Evolutionary conservation across 352 stramenopile genomes (phyloP).

Genomic region (Phytopythium aichiense): DNA sequence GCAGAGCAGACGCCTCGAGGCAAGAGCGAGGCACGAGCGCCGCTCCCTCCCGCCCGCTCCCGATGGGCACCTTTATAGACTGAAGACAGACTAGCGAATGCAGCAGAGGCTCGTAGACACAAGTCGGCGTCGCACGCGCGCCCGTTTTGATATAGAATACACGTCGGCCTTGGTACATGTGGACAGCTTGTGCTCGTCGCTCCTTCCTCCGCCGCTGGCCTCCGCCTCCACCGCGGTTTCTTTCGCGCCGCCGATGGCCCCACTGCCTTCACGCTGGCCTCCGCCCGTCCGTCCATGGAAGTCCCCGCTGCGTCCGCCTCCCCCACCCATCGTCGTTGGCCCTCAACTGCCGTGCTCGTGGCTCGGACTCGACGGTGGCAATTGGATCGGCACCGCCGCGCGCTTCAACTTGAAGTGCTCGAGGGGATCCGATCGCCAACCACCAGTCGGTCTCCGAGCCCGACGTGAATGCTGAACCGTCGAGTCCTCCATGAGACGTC

Average conservation of each 20-base stretch:
- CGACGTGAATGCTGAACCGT: background rate
- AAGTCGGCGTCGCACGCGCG: constrained; percentile 4
- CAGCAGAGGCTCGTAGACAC: constrained; percentile 6
- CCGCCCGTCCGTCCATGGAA: background rate
- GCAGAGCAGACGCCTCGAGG: background rate
- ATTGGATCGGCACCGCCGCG: too few relatives aligned
- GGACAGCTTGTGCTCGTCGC: too few relatives aligned
- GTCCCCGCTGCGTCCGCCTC: background rate
- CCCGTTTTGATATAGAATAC: constrained; percentile 12
- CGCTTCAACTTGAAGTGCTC: constrained; percentile 7
- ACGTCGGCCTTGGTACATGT: background rate
- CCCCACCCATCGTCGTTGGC: background rate
- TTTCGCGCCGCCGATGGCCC: too few relatives aligned
- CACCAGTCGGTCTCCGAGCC: background rate
- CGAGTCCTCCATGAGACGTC: background rate
- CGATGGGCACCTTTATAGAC: constrained; percentile 9
- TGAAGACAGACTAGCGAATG: constrained; percentile 3
- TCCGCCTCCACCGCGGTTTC: too few relatives aligned
- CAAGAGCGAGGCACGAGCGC: background rate
- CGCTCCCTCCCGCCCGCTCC: background rate
- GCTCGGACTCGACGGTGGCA: background rate
- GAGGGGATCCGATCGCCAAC: background rate
- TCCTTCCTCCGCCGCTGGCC: too few relatives aligned
- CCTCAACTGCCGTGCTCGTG: background rate
- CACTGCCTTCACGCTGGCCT: background rate